Evolutionary conservation across 345 rosid species (phyloP), one percentile per base, ranked within the genome.

Genomic region (Alliaria petiolata): DNA sequence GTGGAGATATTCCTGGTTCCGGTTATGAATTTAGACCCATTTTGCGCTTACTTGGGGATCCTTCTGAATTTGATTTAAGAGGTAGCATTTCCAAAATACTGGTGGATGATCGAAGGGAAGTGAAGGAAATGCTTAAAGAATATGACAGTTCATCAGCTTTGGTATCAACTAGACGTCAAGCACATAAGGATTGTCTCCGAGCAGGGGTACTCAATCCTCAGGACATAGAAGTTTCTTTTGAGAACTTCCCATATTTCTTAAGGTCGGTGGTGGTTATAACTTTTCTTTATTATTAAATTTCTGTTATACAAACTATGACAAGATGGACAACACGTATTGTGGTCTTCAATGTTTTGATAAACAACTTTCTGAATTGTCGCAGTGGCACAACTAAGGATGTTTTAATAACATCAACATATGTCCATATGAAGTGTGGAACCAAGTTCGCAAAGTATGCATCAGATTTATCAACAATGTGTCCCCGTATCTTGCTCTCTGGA

Each of bases 341-440:
- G 63, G 30, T 52, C 38, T 16, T 60, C 31, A n/a, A 62, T 43
- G 6, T 52, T 61, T 75, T 31, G 31, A 53, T 55, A 20, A 55
- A 47, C 15, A 39, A 69, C 13, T 17, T 65, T 63, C 19, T 63
- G 55, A 57, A 39, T 39, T 76, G 4, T 59, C 65, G 57, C 90
- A 95, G 99, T 75, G 93, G 85, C 52, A 80, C 93, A 14, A 95
- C 99, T 14, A 89, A 86, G 86, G 88, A 91, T 66, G 89, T 89
- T 68, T 80, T 95, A 87, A 78, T 82, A 58, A 80, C 86, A 71
- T 82, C 92, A n/a, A 87, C 92, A 15, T 89, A 82, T 72, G 70
- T 86, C 43, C 95, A 85, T 71, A 82, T 95, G 86, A 95, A 87
- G 83, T 84, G 92, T 78, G 67, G 35, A 76, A 81, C 81, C 79